These are phyloP conservation scores for Groenewaldozyma tartarivorans DNA, from an alignment of 805 yeast species.

Conservation along the genomic window DNA sequence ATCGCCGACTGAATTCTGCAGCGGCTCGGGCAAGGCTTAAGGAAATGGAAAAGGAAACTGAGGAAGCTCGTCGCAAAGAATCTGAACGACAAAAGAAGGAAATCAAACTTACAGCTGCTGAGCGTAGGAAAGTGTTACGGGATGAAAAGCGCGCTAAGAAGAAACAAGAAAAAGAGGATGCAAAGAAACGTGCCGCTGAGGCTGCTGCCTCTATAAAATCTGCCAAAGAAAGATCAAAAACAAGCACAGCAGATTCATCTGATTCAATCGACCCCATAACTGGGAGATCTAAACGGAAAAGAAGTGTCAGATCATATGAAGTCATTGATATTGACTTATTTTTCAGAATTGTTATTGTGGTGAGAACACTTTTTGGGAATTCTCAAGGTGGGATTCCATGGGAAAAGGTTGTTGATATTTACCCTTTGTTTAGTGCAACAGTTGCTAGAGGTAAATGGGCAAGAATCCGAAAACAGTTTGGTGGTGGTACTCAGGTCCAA, in stretches of 20 bases:
- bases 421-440: conserved; percentile 35
- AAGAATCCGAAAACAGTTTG: conserved; percentile 46
- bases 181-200: neutral
- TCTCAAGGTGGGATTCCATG: conserved; percentile 53
- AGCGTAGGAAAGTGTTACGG: neutral
- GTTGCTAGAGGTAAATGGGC: conserved; percentile 62
- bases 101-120: neutral
- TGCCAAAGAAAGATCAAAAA: neutral
- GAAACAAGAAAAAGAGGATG: neutral
- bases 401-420: conserved; percentile 44
- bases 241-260: neutral
- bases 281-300: conserved; percentile 4
- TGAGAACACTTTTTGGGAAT: conserved; percentile 42
- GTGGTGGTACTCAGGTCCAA: conserved; percentile 51
- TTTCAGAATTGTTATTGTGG: conserved; percentile 56
- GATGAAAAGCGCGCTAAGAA: neutral
- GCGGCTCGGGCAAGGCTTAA: conserved; percentile 1
- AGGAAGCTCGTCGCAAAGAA: neutral
- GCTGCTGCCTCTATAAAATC: neutral
- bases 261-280: conserved; percentile 3
- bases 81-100: neutral
- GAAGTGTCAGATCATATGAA: conserved; percentile 2
- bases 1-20: neutral
- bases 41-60: conserved; percentile 3
- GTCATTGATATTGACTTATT: conserved; percentile 39